These are phyloP conservation scores for Leucogyrophana mollusca DNA, from an alignment of 768 basidiomycete species.

Conservation along the genomic window DNA sequence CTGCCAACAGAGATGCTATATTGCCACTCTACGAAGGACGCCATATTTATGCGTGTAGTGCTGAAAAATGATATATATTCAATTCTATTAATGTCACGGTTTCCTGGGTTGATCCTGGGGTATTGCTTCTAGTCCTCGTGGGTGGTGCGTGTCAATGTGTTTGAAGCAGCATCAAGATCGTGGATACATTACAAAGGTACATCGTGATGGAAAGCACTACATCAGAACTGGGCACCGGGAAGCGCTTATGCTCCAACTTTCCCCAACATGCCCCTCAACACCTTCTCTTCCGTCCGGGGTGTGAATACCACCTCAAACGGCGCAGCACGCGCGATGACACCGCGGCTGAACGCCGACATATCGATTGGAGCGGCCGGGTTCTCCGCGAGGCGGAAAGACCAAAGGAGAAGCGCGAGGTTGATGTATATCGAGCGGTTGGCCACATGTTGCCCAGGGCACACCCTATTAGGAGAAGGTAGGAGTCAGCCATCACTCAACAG, in stretches of 20 bases:
- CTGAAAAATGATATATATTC: no score
- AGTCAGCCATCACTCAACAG: background rate
- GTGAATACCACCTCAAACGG: conserved; percentile 58
- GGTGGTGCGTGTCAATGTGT: no score
- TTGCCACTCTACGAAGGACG: no score
- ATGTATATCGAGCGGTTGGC: conserved; percentile 52
- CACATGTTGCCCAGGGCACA: conserved; percentile 62
- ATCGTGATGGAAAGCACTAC: no score
- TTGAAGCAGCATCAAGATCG: no score
- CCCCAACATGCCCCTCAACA: conserved; percentile 15
- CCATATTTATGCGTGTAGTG: no score
- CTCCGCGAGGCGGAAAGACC: conserved; percentile 55
- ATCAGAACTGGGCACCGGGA: no score
- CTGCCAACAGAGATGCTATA: no score
- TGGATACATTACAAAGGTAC: no score
- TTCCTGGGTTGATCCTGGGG: no score
- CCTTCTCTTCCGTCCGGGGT: conserved; percentile 32
- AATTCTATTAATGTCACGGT: no score
- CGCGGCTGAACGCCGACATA: conserved; percentile 51
- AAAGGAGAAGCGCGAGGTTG: conserved; percentile 57
- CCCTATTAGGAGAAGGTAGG: conserved; percentile 25
- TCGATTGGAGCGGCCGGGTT: conserved; percentile 55
- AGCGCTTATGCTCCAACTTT: background rate
- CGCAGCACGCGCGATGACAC: conserved; percentile 51
- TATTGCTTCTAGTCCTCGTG: no score